A percentile compares a stretch with the other conserved stretches of the same genome.
phyloP scores from a whole-genome alignment of 2,329 filamentous ascomycete species.

The Colletotrichum lupini region DNA sequence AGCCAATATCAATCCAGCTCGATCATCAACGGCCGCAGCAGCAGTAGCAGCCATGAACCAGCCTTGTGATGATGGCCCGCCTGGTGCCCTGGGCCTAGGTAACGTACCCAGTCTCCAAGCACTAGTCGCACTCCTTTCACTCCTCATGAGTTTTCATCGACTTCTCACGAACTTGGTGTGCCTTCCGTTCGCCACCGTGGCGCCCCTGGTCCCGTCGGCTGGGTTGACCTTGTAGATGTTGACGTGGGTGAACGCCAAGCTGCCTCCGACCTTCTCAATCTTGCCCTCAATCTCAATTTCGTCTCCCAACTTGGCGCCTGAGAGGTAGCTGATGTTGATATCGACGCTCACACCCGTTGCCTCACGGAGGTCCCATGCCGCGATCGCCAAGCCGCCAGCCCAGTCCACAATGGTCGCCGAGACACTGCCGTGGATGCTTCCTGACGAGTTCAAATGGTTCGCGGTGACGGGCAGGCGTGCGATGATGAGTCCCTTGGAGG shows the following conservation, averaged over 20 bases:
- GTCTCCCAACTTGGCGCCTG: constrained; percentile 72
- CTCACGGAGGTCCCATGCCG: constrained; percentile 69
- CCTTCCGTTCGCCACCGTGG: constrained; percentile 29
- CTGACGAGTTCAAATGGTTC: constrained; percentile 43
- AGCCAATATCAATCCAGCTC: neutral
- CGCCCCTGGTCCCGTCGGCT: constrained; percentile 28
- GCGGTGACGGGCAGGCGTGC: constrained; percentile 36
- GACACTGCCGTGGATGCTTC: constrained; percentile 77
- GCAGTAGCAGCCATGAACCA: neutral
- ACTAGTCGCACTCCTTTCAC: neutral
- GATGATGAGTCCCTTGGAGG: constrained; percentile 36
- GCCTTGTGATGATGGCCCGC: neutral
- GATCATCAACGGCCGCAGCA: neutral
- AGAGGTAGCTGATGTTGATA: constrained; percentile 79
- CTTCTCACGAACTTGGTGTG: constrained; percentile 37
- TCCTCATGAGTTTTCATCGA: neutral
- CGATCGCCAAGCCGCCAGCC: constrained; percentile 78
- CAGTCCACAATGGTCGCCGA: constrained; percentile 79
- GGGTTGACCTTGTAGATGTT: constrained; percentile 33
- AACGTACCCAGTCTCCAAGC: neutral
- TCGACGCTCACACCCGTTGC: constrained; percentile 78
- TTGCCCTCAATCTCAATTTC: constrained; percentile 74
- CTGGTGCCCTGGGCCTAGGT: neutral
- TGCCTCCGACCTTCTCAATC: constrained; percentile 74
- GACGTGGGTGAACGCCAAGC: constrained; percentile 66